phyloP scores from a whole-genome alignment of 2,329 filamentous ascomycete species.

The Fusarium newnesense region DNA sequence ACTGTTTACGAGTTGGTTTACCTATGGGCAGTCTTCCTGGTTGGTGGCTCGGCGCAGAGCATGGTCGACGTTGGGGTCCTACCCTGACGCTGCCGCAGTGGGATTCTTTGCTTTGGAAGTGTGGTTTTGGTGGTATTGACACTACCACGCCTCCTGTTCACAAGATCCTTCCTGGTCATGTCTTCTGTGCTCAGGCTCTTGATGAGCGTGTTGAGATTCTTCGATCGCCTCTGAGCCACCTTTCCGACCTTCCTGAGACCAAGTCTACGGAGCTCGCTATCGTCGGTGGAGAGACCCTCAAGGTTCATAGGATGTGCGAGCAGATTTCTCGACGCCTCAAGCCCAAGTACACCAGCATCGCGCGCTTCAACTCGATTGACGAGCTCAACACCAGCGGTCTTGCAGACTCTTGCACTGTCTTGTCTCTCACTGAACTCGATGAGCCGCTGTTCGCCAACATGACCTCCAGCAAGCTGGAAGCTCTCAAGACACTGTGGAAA shows the following conservation, averaged over 20 bases:
- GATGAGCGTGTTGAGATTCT: neutral
- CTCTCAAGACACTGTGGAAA: neutral
- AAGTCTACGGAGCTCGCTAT: neutral
- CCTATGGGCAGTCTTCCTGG: conserved; percentile 10
- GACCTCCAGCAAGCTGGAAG: rapidly evolving
- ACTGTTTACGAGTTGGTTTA: neutral
- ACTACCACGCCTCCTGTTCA: neutral
- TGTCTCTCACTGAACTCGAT: neutral
- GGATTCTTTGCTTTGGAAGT: neutral
- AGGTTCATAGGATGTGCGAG: neutral
- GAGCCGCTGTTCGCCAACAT: neutral
- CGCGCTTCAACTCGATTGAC: neutral
- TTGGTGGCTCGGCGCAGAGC: neutral
- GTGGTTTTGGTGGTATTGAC: neutral
- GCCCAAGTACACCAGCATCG: neutral
- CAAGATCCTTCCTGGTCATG: neutral
- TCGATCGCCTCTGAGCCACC: rapidly evolving
- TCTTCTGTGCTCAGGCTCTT: neutral
- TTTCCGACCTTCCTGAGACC: rapidly evolving
- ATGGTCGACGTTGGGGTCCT: neutral
- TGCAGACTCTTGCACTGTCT: neutral
- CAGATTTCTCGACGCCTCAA: neutral
- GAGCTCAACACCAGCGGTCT: neutral
- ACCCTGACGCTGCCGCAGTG: neutral
- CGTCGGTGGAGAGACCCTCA: neutral